A percentile compares a stretch with the other conserved stretches of the same genome.
These are phyloP conservation scores for Pythium insidiosum DNA, from an alignment of 352 stramenopile species.

Conservation along the genomic window DNA sequence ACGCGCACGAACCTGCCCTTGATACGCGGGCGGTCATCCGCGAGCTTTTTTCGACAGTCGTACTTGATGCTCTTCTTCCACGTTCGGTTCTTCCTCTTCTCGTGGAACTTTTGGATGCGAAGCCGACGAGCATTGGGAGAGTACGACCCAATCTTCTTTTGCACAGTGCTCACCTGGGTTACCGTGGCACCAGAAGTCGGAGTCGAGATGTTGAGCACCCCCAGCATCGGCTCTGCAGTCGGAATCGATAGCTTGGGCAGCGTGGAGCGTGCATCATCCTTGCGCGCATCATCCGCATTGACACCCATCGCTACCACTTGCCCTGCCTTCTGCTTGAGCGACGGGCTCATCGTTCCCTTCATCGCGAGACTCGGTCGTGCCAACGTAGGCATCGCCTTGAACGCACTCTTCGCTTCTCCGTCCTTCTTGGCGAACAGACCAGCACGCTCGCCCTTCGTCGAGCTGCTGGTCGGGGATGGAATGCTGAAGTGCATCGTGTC, in stretches of 20 bases:
- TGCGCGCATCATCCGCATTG: constrained; percentile 24
- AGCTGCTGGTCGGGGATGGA: constrained; percentile 62
- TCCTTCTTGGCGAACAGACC: constrained; percentile 33
- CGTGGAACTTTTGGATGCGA: constrained; percentile 95
- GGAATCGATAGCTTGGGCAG: constrained; percentile 22
- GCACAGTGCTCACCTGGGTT: constrained; percentile 6
- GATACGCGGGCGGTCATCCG: constrained; percentile 92
- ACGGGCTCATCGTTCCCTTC: constrained; percentile 19
- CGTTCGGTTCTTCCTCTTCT: constrained; percentile 94
- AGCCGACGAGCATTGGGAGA: constrained; percentile 88
- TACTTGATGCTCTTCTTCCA: constrained; percentile 99
- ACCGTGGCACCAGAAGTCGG: constrained; percentile 8
- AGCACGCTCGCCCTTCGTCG: constrained; percentile 36
- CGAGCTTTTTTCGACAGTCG: constrained; percentile 97
- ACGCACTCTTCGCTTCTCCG: not conserved
- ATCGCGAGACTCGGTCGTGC: constrained; percentile 4
- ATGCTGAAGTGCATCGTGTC: constrained; percentile 83
- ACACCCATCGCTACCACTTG: too few relatives aligned
- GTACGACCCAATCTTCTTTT: constrained; percentile 92
- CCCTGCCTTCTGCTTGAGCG: constrained; percentile 29
- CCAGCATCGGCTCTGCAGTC: constrained; percentile 28
- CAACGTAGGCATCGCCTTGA: not conserved
- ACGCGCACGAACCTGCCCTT: constrained; percentile 91
- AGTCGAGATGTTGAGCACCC: constrained; percentile 30
- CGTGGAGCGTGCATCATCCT: constrained; percentile 22